Base-by-base conservation (phyloP, 2,329 filamentous ascomycete genomes). In the Aspergillus japonicus region DNA sequence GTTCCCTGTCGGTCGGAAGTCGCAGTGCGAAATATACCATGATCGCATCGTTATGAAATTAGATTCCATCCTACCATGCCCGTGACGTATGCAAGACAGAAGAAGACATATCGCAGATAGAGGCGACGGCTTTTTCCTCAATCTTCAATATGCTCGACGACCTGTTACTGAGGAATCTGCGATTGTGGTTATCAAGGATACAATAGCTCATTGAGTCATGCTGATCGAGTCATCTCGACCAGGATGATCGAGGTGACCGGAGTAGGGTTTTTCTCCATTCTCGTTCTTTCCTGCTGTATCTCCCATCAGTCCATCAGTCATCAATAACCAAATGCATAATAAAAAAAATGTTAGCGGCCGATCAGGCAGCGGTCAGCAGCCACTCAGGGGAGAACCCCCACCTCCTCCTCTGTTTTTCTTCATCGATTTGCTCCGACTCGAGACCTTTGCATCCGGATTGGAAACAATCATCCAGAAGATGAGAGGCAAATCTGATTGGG, bases 311-410 rank as follows among this genome's bases (percentile, higher is more conserved):
- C 51, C 7, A 23, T 53, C 39, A 51, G 42, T 53, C 26, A 26
- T 21, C 48, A 31, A n/a, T 26, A 26, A 50, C 29, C 23, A 21
- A 44, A 44, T 19, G 16, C 39, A 44, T 44, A 44, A 6, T n/a
- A 6, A 35, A 35, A 7, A n/a, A 6, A 44, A 16, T 44, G 39
- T 57, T 64, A 64, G 62, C 53, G 60, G 62, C 62, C 62, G 62
- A 64, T 64, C 62, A 64, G 62, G 62, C 62, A 64, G 60, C 56
- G 54, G 56, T 23, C 57, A 50, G 56, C 55, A 57, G 58, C 62
- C 60, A 63, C 54, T 64, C 57, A 57, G 23, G 55, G 47, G 19
- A 26, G 39, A 56, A 47, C 60, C 54, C 56, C 62, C 60, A 62
- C 62, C 54, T 53, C 42, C 53, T 35, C 50, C 59, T 56, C 42